A percentile compares a stretch with the other conserved stretches of the same genome.
Evolutionary conservation across 2,329 filamentous ascomycete species (phyloP).

Genomic region (Talaromyces atroroseus): DNA sequence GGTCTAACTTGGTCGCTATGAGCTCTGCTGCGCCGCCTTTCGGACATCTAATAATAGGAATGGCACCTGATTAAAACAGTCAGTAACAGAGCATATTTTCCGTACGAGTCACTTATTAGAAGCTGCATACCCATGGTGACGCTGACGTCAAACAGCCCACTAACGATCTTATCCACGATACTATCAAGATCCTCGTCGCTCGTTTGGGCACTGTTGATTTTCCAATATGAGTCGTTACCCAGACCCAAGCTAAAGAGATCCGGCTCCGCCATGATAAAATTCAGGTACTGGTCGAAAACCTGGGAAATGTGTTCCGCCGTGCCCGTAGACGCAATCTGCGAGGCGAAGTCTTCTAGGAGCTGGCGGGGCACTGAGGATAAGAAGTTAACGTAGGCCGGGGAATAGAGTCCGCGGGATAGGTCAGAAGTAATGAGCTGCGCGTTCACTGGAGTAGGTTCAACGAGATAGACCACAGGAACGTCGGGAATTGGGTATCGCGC

Average conservation of each 20-base stretch:
- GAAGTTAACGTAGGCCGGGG: slow-evolving; percentile 94
- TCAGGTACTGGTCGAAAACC: slow-evolving; percentile 93
- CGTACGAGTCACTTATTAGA: neutral
- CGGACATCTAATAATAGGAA: slow-evolving; percentile 91
- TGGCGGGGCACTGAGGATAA: slow-evolving; percentile 86
- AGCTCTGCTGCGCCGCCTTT: slow-evolving; percentile 90
- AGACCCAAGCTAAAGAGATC: slow-evolving; percentile 93
- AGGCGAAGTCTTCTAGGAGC: slow-evolving; percentile 88
- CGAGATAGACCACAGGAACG: slow-evolving; percentile 91
- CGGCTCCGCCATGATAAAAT: slow-evolving; percentile 93
- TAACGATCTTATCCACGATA: slow-evolving; percentile 86
- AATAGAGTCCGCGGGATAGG: slow-evolving; percentile 80
- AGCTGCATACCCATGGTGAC: slow-evolving; percentile 80
- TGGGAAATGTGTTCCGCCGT: slow-evolving; percentile 88
- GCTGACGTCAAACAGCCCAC: slow-evolving; percentile 92
- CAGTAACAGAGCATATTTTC: neutral
- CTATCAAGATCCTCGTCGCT: slow-evolving; percentile 84
- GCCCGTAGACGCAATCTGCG: slow-evolving; percentile 74
- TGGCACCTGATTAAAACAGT: slow-evolving; percentile 57
- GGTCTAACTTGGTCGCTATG: slow-evolving; percentile 88
- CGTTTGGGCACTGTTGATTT: slow-evolving; percentile 88
- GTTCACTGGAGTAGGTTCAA: slow-evolving; percentile 80
- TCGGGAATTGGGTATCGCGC: slow-evolving; percentile 87
- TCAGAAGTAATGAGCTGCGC: slow-evolving; percentile 78
- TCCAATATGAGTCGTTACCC: slow-evolving; percentile 90